Conservation (phyloP, 352 stramenopile genomes). For the Phytophthora fragariaefolia region DNA sequence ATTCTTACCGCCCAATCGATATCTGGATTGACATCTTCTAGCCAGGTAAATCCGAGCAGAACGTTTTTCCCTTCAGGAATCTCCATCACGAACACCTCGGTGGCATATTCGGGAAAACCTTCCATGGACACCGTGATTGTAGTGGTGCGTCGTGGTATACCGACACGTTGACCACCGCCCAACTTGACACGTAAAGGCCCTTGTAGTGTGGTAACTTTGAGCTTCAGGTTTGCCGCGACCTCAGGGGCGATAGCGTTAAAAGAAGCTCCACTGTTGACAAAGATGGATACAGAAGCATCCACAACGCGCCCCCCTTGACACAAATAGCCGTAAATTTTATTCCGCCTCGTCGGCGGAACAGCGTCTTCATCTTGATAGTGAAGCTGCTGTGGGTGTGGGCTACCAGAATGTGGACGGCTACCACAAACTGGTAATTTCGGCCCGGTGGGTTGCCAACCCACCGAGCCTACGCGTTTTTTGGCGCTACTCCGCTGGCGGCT, state of each 20-base stretch:
- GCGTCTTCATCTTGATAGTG: conserved; percentile 1
- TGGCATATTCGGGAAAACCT: neutral
- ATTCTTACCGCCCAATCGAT: neutral
- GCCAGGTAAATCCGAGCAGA: neutral
- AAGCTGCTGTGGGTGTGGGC: neutral
- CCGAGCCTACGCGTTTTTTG: conserved; percentile 17
- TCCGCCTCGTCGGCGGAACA: neutral
- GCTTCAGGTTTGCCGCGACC: neutral
- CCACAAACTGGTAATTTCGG: neutral
- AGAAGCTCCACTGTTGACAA: conserved; percentile 13
- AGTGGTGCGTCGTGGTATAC: conserved; percentile 10
- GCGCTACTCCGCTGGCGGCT: neutral
- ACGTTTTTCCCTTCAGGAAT: neutral
- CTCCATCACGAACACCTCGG: neutral
- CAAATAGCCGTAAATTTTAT: conserved; percentile 14
- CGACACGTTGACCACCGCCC: neutral
- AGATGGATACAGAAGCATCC: conserved; percentile 6
- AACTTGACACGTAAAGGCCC: neutral
- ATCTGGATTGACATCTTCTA: neutral
- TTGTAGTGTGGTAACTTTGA: neutral
- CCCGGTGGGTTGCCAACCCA: conserved; percentile 15
- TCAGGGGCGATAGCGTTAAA: conserved; percentile 4
- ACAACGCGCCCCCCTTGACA: neutral
- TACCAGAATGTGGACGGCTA: conserved; percentile 7
- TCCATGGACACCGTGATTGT: neutral